Evolutionary conservation across 352 stramenopile species (phyloP).

Genomic region (Globisporangium sylvaticum): DNA sequence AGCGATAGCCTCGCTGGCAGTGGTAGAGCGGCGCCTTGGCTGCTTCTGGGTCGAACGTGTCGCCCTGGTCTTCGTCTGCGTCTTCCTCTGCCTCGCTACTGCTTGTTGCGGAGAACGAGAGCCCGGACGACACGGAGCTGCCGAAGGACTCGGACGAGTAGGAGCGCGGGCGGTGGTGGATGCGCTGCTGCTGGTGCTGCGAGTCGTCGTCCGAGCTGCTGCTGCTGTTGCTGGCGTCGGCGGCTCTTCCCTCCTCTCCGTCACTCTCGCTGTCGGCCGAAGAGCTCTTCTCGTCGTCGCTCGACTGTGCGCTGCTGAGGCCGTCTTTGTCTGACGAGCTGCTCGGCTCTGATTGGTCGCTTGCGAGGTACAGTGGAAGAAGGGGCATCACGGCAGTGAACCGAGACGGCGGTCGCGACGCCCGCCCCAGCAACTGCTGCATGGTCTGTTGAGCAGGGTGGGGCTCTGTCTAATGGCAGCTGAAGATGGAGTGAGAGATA

Average conservation of each 20-base stretch:
- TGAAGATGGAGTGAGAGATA: background rate
- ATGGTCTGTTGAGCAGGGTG: background rate
- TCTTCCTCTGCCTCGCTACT: slow-evolving; percentile 1
- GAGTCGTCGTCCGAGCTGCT: background rate
- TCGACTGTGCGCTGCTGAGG: background rate
- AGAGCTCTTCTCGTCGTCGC: background rate
- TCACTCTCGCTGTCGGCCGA: background rate
- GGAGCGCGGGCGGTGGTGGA: background rate
- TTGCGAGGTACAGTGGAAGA: slow-evolving; percentile 1
- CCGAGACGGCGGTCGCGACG: background rate
- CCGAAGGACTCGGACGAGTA: slow-evolving; percentile 6
- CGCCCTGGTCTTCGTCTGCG: background rate
- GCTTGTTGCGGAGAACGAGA: slow-evolving; percentile 12
- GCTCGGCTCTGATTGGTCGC: slow-evolving; percentile 15
- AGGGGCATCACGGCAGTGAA: slow-evolving; percentile 12
- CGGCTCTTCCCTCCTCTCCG: background rate
- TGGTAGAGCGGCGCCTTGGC: slow-evolving; percentile 6
- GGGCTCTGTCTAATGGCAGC: background rate
- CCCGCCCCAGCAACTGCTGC: background rate
- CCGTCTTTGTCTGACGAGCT: slow-evolving; percentile 7
- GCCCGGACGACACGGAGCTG: slow-evolving; percentile 15
- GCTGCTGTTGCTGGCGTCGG: slow-evolving; percentile 9
- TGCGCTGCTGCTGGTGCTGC: background rate
- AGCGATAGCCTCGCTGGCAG: background rate
- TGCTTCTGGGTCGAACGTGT: background rate